Evolutionary conservation across 2,329 filamentous ascomycete genomes (phyloP), one percentile per base, ranked within the genome.

Genomic region (Hypoxylon sp.): DNA sequence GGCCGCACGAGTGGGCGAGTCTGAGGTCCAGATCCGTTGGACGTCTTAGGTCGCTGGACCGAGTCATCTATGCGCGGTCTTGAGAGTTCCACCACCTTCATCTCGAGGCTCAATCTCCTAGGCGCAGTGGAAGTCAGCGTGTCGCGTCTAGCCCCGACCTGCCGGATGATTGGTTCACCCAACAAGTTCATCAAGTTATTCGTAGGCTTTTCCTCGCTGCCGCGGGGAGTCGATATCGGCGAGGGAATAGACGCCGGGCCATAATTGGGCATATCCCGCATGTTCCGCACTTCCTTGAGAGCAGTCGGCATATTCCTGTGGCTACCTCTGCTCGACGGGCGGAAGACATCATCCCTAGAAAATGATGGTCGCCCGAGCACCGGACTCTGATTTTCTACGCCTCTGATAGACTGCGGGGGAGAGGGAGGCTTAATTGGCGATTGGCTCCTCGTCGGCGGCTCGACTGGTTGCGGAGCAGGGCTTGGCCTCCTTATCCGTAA

Each of bases 121-220:
- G 82, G 78, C 0, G 80, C 78, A 65, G 79, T 79, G 18, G 84
- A 80, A 0, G 82, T 82, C 12, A 84, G 70, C 1, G 83, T 85
- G 44, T 87, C 83, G 30, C 84, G 82, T 71, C 82, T 83, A 2
- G 84, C 83, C n/a, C 72, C 69, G 0, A 85, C 81, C 44, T 81
- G 81, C 32, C 80, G 81, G 38, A 86, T 82, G 3, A 84, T 74
- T 1, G 83, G 83, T 26, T 75, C 68, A 30, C 73, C 61, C 73
- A 77, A 71, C 61, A 72, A 71, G 0, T 70, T 69, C n/a, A 70
- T 67, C 18, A 57, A 4, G 28, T 71, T 65, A 5, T 68, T 70
- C 7, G 63, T 44, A 2, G 70, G 64, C 11, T 68, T 73, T 33
- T 83, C 80, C 44, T 81, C 80, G 60, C 80, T 79, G 1, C 76